phyloP scores from a whole-genome alignment of 2,329 filamentous ascomycete species.

The Colletotrichum sojae region DNA sequence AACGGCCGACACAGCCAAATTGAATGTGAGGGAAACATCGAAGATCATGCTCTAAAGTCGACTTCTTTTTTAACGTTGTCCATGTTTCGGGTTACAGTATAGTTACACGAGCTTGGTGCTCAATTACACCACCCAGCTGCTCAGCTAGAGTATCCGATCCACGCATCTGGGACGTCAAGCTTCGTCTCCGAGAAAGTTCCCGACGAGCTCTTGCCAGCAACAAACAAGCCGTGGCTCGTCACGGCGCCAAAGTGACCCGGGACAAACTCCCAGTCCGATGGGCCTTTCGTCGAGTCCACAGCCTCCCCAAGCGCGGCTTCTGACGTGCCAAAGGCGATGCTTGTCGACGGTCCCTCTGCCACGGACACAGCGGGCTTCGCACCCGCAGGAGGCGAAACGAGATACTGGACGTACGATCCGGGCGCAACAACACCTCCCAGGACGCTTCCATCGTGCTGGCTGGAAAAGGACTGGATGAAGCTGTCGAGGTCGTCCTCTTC shows the following conservation, averaged over 20 bases:
- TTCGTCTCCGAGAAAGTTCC: constrained; percentile 52
- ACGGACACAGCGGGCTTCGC: constrained; percentile 37
- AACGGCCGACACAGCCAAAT: neutral
- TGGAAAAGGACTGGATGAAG: constrained; percentile 58
- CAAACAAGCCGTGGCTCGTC: constrained; percentile 72
- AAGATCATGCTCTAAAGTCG: neutral
- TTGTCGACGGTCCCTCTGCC: constrained; percentile 30
- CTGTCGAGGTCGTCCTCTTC: constrained; percentile 67
- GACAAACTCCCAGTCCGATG: constrained; percentile 45
- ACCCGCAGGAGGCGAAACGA: constrained; percentile 57
- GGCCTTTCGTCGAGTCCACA: constrained; percentile 29
- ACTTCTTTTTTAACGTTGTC: too few species aligned
- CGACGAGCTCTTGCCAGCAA: constrained; percentile 45
- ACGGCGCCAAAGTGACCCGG: constrained; percentile 72
- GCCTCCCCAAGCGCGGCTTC: constrained; percentile 31
- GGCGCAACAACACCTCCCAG: constrained; percentile 71
- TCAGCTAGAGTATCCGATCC: constrained; percentile 21
- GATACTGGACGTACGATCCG: constrained; percentile 78
- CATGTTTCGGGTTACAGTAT: too few species aligned
- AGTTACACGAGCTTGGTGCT: constrained; percentile 11
- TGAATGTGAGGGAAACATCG: neutral
- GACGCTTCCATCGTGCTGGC: constrained; percentile 48
- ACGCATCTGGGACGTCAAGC: constrained; percentile 63
- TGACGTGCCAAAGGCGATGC: constrained; percentile 53
- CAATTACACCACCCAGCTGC: neutral